These are phyloP conservation scores for Mucor velutinosus DNA, from an alignment of 371 early-diverging fungal genomes.

Conservation along the genomic window DNA sequence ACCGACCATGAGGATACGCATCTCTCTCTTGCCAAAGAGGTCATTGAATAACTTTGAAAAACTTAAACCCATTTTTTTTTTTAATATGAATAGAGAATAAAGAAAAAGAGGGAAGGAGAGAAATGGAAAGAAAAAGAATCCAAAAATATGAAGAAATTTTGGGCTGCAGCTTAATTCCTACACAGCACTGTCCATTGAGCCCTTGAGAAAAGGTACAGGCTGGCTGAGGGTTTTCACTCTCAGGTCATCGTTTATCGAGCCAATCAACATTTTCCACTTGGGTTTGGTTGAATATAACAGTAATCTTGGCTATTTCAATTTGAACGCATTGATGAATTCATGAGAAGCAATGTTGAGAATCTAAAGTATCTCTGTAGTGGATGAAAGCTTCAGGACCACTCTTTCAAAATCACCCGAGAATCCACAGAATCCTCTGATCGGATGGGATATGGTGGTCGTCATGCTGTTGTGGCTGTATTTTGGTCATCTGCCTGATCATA, in stretches of 20 bases:
- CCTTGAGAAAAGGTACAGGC: conserved; percentile 5
- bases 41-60: conserved; percentile 48
- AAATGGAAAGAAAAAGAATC: conserved; percentile 16
- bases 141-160: conserved; percentile 1
- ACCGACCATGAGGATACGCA: conserved; percentile 97
- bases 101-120: conserved; percentile 11
- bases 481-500: too few relatives aligned
- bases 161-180: not conserved
- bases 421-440: too few relatives aligned
- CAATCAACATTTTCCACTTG: conserved; percentile 3
- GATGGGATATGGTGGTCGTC: too few relatives aligned
- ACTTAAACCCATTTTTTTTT: conserved; percentile 47
- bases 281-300: not conserved
- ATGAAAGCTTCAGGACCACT: too few relatives aligned
- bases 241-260: not conserved
- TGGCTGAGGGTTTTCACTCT: not conserved
- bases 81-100: not conserved
- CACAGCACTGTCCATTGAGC: not conserved
- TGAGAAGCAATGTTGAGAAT: not conserved
- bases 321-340: not conserved
- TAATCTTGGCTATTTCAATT: not conserved
- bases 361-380: too few relatives aligned
- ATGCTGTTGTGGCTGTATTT: too few relatives aligned
- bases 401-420: too few relatives aligned
- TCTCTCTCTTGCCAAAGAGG: conserved; percentile 84